phyloP scores from a whole-genome alignment of 306 rosid genomes.

The Vicia sativa region DNA sequence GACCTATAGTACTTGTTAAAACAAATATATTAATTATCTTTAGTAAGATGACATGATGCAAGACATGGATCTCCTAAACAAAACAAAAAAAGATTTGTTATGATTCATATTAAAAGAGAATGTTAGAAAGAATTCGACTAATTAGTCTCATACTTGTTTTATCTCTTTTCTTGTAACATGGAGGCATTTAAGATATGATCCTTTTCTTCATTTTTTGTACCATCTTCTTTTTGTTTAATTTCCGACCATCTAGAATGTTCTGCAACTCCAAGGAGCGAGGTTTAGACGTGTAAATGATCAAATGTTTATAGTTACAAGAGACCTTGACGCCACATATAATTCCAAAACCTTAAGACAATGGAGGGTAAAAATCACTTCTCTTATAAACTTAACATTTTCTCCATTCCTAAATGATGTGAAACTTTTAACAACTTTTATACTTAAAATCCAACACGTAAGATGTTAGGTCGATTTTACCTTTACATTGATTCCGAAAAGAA shows the following conservation, averaged over 20 bases:
- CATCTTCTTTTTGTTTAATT: background rate
- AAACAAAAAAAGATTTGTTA: background rate
- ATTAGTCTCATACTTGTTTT: background rate
- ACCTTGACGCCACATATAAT: no score
- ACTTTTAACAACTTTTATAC: no score
- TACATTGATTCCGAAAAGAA: no score
- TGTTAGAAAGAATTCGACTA: background rate
- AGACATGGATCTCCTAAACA: background rate
- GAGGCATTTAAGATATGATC: background rate
- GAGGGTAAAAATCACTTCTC: no score
- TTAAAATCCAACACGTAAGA: no score
- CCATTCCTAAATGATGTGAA: no score
- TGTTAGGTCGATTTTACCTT: no score
- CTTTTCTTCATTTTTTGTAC: background rate
- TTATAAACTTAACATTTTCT: no score
- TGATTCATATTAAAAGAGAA: background rate
- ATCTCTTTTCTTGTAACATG: background rate
- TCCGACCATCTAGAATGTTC: slow-evolving; percentile 48
- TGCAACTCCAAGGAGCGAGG: slow-evolving; percentile 54
- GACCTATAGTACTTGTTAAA: background rate
- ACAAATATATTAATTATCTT: background rate
- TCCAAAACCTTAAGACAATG: no score
- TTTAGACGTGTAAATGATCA: no score
- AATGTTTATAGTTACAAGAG: no score
- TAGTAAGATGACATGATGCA: background rate